Percentiles rank a stretch among this genome's conserved stretches.
Conservation (phyloP, 78 protist genomes). For the Salpingoeca rosetta region DNA sequence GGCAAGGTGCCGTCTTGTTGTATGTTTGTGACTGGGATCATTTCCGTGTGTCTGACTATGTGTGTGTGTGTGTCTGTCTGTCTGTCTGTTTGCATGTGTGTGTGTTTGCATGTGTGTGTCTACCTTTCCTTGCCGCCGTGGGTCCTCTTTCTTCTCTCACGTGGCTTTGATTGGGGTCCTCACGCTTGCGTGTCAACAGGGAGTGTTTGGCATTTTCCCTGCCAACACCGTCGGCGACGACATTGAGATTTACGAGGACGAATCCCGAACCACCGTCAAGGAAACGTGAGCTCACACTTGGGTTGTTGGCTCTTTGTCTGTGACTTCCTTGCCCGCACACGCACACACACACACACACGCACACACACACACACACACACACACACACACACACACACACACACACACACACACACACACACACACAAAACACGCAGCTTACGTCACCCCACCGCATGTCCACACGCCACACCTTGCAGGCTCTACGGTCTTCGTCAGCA, state of each 20-base stretch:
- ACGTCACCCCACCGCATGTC: background rate
- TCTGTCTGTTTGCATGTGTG: background rate
- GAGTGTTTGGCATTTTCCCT: constrained; percentile 77
- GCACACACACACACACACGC: too few relatives aligned
- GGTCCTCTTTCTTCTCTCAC: too few relatives aligned
- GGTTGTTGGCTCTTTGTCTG: too few relatives aligned
- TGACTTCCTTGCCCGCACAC: too few relatives aligned
- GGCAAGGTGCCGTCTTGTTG: background rate
- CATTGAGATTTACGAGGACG: constrained; percentile 71
- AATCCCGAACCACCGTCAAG: constrained; percentile 22
- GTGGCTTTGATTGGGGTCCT: too few relatives aligned
- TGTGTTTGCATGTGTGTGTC: background rate
- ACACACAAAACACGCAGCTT: too few relatives aligned
- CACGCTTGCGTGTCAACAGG: constrained; percentile 23
- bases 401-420: too few relatives aligned
- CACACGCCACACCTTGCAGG: background rate
- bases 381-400: too few relatives aligned
- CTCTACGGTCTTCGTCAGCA: constrained; percentile 90
- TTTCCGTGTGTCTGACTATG: background rate
- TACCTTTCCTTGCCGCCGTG: too few relatives aligned
- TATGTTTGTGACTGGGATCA: constrained; percentile 1
- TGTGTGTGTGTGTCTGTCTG: background rate
- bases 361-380: too few relatives aligned
- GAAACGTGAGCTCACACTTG: too few relatives aligned
- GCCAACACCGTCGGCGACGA: constrained; percentile 88